Evolutionary conservation across 805 yeast genomes (phyloP).

Genomic region (Dipodascopsis uninucleata): DNA sequence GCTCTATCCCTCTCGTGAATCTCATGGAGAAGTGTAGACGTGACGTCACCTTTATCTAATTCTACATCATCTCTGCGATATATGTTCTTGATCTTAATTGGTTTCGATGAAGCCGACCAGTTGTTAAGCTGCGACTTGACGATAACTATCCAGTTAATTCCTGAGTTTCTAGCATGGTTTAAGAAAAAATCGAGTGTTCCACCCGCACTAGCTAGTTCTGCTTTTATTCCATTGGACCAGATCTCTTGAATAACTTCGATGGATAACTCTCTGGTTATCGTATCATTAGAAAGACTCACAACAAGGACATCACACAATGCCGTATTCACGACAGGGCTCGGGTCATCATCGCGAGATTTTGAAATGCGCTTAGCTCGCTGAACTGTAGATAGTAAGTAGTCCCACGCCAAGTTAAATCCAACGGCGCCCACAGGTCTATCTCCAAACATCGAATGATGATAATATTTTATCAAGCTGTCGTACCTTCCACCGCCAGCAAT

Average conservation of each 20-base stretch:
- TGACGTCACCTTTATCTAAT: constrained; percentile 64
- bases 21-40: constrained; percentile 43
- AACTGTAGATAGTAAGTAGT: constrained; percentile 48
- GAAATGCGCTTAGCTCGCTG: not conserved
- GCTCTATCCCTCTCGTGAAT: constrained; percentile 28
- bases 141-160: constrained; percentile 71
- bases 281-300: constrained; percentile 62
- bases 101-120: constrained; percentile 60
- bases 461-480: constrained; percentile 63
- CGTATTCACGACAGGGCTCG: constrained; percentile 30
- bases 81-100: constrained; percentile 67
- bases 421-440: constrained; percentile 56
- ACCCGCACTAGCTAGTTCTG: constrained; percentile 52
- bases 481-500: constrained; percentile 94
- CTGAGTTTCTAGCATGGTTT: constrained; percentile 60
- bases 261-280: constrained; percentile 56
- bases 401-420: constrained; percentile 82
- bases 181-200: constrained; percentile 58
- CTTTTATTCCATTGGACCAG: constrained; percentile 76
- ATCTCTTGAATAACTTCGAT: constrained; percentile 57
- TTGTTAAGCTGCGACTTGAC: constrained; percentile 53
- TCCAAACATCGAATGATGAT: constrained; percentile 53
- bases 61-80: constrained; percentile 63
- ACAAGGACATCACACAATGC: constrained; percentile 40
- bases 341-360: constrained; percentile 33